Conservation (phyloP, 257 asterid species). For the Gentiana dahurica region DNA sequence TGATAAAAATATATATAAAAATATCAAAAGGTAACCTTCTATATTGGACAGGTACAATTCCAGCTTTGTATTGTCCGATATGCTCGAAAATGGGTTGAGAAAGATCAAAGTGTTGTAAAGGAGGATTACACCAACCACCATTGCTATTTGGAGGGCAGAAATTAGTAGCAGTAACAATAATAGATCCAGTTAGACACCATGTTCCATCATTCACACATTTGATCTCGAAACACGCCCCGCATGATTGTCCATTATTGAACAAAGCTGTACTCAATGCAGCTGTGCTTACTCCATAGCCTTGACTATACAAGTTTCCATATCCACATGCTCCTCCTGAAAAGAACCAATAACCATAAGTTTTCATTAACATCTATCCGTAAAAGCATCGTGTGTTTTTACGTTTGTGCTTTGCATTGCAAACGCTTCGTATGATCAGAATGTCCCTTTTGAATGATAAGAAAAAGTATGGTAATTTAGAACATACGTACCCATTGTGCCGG, state of each 20-base stretch:
- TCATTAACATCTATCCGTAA: too few species aligned
- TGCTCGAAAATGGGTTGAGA: conserved; percentile 18
- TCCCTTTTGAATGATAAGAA: too few species aligned
- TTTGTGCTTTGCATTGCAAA: too few species aligned
- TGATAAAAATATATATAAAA: too few species aligned
- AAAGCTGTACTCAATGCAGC: conserved; percentile 37
- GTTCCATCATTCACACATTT: conserved; percentile 14
- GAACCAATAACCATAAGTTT: too few species aligned
- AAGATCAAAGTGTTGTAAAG: conserved; percentile 27
- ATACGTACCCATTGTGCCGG: conserved; percentile 24
- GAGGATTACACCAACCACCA: conserved; percentile 33
- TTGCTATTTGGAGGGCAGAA: conserved; percentile 25
- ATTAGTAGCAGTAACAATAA: conserved; percentile 31
- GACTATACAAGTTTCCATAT: conserved; percentile 11
- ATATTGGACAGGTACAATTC: conserved; percentile 21
- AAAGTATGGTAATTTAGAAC: background rate
- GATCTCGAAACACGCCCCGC: conserved; percentile 43
- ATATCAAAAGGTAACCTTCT: background rate
- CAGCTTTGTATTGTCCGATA: conserved; percentile 25
- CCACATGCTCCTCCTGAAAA: conserved; percentile 39
- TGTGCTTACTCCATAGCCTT: conserved; percentile 26
- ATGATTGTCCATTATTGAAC: conserved; percentile 19
- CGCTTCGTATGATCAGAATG: too few species aligned
- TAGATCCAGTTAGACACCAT: conserved; percentile 18
- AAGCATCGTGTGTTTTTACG: too few species aligned